Base-by-base conservation (phyloP, 306 rosid species). In the Parietaria judaica region DNA sequence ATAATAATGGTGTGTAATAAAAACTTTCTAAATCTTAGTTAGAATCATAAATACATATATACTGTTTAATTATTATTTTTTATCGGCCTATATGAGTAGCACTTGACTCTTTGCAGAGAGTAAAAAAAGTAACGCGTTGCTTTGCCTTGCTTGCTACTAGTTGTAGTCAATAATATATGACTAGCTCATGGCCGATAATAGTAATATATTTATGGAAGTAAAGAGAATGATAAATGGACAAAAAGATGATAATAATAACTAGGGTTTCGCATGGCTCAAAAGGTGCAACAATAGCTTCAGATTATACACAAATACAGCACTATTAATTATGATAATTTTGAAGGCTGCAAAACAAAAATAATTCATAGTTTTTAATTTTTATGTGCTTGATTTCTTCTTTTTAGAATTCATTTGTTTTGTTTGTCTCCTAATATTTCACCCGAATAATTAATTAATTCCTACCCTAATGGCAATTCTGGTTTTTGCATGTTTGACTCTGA, bases 211-310 rank as follows among this genome's bases (percentile, higher is more conserved):
- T 17, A 7, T 16, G 4, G 31, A 23, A 54, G 8, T 6, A 31
- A 55, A 36, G 39, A 6, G 12, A 38, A 41, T 4, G 10, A 49
- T 49, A 10, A 49, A 49, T 49, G 13, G 13, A 2, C 13, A 49
- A 11, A 49, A 11, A 11, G 13, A 49, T 49, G 15, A 49, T 49
- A 49, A 49, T n/a, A 49, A n/a, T 58, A 37, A 34, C 13, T 36
- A 58, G 62, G 38, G 38, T 45, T 12, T 56, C 36, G 62, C 62
- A 58, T 58, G 62, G 45, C 46, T 58, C 63, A 58, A 58, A 58
- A 58, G 49, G 13, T 14, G 63, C 63, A 58, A 58, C 17, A 17
- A 31, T 11, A 31, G 43, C 47, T 13, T 15, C 63, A 58, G 48
- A 15, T n/a, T 6, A 15, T 58, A 23, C 31, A 23, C 31, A 41